These are phyloP conservation scores for Rehmannia glutinosa DNA, from an alignment of 257 asterid species.

Conservation along the genomic window DNA sequence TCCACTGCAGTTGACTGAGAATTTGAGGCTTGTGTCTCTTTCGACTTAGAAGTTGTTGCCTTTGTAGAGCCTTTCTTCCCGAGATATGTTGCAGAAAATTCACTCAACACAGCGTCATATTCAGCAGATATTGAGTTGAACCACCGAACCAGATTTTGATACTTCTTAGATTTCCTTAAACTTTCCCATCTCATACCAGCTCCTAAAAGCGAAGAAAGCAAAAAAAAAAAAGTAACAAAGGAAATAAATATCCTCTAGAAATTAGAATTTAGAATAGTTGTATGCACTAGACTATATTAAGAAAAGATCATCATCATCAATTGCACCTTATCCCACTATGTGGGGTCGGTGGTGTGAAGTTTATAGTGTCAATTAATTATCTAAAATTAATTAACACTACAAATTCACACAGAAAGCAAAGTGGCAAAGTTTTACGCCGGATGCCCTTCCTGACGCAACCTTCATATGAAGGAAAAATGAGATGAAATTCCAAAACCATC, in stretches of 20 bases:
- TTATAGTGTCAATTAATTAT: too few relatives aligned
- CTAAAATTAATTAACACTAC: too few relatives aligned
- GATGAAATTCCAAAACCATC: too few relatives aligned
- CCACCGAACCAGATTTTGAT: conserved; percentile 86
- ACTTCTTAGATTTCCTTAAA: conserved; percentile 77
- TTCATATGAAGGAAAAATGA: too few relatives aligned
- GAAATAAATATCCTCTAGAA: not conserved
- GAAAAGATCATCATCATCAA: too few relatives aligned
- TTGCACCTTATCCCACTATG: too few relatives aligned
- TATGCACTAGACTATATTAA: not conserved
- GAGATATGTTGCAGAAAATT: conserved; percentile 40
- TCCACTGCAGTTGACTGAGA: conserved; percentile 30
- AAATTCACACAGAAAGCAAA: too few relatives aligned
- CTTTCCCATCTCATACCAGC: conserved; percentile 93
- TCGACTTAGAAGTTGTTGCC: conserved; percentile 44
- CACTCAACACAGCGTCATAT: conserved; percentile 51
- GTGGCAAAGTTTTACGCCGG: too few relatives aligned
- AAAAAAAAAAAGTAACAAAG: not conserved
- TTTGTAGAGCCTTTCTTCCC: conserved; percentile 62
- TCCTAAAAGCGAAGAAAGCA: conserved; percentile 45
- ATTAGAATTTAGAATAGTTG: not conserved
- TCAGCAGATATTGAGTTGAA: conserved; percentile 71
- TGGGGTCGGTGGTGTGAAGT: too few relatives aligned
- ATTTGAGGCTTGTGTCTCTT: conserved; percentile 49
- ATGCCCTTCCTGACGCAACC: too few relatives aligned